Evolutionary conservation across 306 rosid genomes (phyloP), one percentile per base, ranked within the genome.

Genomic region (Prunus davidiana): DNA sequence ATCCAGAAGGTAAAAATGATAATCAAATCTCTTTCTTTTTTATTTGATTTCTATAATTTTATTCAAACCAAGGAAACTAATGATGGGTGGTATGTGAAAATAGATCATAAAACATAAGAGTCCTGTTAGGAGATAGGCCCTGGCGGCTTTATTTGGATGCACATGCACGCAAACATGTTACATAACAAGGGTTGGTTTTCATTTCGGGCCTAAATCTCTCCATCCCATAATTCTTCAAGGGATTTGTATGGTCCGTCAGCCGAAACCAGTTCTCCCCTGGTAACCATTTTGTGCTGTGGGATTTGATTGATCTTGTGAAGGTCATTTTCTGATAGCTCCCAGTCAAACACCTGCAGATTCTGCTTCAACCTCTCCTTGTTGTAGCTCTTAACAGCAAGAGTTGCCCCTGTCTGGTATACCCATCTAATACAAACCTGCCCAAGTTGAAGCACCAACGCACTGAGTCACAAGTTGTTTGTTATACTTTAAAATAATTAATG

Each of bases 241-340:
- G 94, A 87, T 49, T 89, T 82, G 81, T 85, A 87, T 13, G 94
- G 91, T 79, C 88, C 92, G 20, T 45, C 3, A 12, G 71, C 47
- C 3, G 84, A 47, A 64, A 81, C 25, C 9, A 63, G 57, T 3
- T 43, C 69, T 11, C 63, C 60, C 34, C 45, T 64, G 24, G 5
- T 14, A 13, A 43, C 49, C 25, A 63, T 57, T 25, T 45, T 81
- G 19, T 54, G 49, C 74, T 41, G 74, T 67, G 81, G 75, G 80
- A 87, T 18, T 13, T 65, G 75, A 13, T 63, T 76, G 69, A 87
- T 85, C 76, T 77, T 83, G 24, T 80, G 54, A 12, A 77, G 56
- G 63, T 85, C 89, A 12, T 73, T 73, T 57, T 78, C 70, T 16
- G 81, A 54, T n/a, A 87, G 83, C 20, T 78, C 75, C 87, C 89